These are phyloP conservation scores for Whalleya microplaca DNA, from an alignment of 2,329 filamentous ascomycete genomes.

Conservation along the genomic window DNA sequence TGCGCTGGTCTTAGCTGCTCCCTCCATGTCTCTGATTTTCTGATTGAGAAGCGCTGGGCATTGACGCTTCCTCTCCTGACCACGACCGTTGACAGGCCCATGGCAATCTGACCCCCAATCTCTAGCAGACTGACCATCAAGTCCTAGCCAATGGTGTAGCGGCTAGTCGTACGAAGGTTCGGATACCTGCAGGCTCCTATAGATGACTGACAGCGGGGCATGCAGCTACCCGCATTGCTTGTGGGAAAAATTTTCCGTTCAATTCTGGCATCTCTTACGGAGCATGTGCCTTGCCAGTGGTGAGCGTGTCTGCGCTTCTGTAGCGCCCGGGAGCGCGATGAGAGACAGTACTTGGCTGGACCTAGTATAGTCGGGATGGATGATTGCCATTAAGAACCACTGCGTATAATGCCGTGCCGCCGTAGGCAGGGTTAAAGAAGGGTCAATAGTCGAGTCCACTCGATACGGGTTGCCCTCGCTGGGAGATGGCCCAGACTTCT, in stretches of 20 bases:
- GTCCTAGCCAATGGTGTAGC: constrained; percentile 30
- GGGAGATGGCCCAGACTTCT: neutral
- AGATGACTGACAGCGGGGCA: constrained; percentile 36
- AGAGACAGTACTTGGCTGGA: constrained; percentile 5
- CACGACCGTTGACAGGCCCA: constrained; percentile 9
- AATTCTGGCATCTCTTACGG: constrained; percentile 8
- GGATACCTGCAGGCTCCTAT: constrained; percentile 33
- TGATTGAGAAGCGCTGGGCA: neutral
- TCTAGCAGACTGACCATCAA: constrained; percentile 24
- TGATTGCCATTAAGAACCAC: neutral
- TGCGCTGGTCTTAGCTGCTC: constrained; percentile 1
- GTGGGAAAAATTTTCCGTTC: constrained; percentile 32
- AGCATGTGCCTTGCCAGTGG: constrained; percentile 24
- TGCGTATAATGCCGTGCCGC: neutral
- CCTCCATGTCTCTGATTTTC: constrained; percentile 1
- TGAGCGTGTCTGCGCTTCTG: constrained; percentile 6
- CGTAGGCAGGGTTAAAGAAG: neutral
- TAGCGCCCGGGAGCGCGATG: constrained; percentile 20
- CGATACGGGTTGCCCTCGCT: constrained; percentile 22
- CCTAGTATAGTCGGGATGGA: neutral
- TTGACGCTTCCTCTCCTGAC: neutral
- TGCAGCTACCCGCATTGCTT: constrained; percentile 29
- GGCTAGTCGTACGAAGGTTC: constrained; percentile 26
- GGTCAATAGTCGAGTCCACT: constrained; percentile 8
- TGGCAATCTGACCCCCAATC: constrained; percentile 25